Percentiles rank a stretch among this genome's conserved stretches.
These are phyloP conservation scores for Dipteronia dyeriana DNA, from an alignment of 345 rosid species.

Conservation along the genomic window DNA sequence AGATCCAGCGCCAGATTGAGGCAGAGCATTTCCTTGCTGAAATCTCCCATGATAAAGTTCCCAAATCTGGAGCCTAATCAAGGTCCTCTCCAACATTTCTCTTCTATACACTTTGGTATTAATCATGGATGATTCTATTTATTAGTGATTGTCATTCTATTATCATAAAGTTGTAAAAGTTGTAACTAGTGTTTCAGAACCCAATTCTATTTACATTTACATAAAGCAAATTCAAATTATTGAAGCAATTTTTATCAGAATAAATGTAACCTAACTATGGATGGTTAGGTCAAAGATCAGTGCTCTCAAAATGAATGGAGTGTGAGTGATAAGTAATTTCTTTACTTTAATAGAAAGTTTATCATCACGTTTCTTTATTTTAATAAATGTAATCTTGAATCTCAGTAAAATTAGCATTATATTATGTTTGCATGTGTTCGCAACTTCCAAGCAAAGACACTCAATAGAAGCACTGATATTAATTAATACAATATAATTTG, in stretches of 20 bases:
- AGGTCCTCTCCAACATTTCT: background rate
- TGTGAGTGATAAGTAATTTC: background rate
- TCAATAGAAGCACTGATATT: too few relatives aligned
- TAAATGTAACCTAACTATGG: too few relatives aligned
- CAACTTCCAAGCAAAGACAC: too few relatives aligned
- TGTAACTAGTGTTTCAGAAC: background rate
- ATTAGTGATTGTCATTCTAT: background rate
- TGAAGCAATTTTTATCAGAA: background rate
- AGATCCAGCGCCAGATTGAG: constrained; percentile 66
- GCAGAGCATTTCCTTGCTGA: constrained; percentile 69
- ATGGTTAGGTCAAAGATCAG: background rate
- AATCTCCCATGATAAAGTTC: constrained; percentile 41
- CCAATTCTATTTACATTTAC: background rate
- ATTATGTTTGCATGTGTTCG: background rate
- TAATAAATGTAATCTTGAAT: too few relatives aligned
- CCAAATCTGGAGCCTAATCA: constrained; percentile 45
- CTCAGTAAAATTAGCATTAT: too few relatives aligned
- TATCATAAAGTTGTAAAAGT: background rate
- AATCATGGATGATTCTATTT: background rate
- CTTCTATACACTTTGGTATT: too few relatives aligned
- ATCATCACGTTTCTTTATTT: too few relatives aligned
- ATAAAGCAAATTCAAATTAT: background rate
- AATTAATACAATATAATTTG: too few relatives aligned
- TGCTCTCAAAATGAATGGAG: background rate
- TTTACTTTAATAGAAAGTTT: too few relatives aligned